A percentile compares a stretch with the other conserved stretches of the same genome.
These are phyloP conservation scores for Mucor circinelloides DNA, from an alignment of 371 early-diverging fungal genomes.

Conservation along the genomic window DNA sequence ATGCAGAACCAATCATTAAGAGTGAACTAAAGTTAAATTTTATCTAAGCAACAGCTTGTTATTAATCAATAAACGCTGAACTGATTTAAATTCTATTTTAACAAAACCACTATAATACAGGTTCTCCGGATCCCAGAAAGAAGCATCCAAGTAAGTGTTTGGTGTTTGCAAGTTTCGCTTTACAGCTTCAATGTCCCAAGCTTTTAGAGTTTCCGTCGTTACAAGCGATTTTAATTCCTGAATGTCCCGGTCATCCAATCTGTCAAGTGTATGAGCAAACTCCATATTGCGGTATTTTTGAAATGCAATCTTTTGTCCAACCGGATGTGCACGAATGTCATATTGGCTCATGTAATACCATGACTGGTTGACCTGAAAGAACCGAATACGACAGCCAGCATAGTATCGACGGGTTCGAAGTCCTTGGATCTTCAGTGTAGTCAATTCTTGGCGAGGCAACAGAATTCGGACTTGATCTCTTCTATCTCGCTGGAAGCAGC, in stretches of 20 bases:
- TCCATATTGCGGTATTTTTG: slow-evolving; percentile 24
- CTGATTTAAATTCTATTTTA: slow-evolving; percentile 6
- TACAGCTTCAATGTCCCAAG: slow-evolving; percentile 23
- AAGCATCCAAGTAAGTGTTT: not conserved
- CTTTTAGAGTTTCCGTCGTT: slow-evolving; percentile 16
- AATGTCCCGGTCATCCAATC: slow-evolving; percentile 13
- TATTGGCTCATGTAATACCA: slow-evolving; percentile 25
- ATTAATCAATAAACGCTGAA: slow-evolving; percentile 17
- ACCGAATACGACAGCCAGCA: slow-evolving; percentile 19
- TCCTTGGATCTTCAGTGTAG: slow-evolving; percentile 14
- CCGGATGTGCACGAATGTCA: slow-evolving; percentile 14
- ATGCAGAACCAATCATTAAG: not conserved
- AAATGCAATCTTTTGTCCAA: slow-evolving; percentile 15
- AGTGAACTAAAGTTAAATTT: not conserved
- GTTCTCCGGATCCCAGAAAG: slow-evolving; percentile 18
- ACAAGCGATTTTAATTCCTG: slow-evolving; percentile 12
- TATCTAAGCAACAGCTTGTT: not conserved
- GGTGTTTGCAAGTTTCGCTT: slow-evolving; percentile 2
- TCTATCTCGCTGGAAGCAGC: slow-evolving; percentile 20
- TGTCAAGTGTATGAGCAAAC: slow-evolving; percentile 5
- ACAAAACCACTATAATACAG: slow-evolving; percentile 26
- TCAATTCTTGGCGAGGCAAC: slow-evolving; percentile 3
- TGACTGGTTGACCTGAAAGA: slow-evolving; percentile 3
- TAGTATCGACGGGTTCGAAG: slow-evolving; percentile 22
- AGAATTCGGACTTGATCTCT: slow-evolving; percentile 12